A percentile compares a stretch with the other conserved stretches of the same genome.
These are phyloP conservation scores for Drechslerella dactyloides DNA, from an alignment of 2,329 filamentous ascomycete species.

Conservation along the genomic window DNA sequence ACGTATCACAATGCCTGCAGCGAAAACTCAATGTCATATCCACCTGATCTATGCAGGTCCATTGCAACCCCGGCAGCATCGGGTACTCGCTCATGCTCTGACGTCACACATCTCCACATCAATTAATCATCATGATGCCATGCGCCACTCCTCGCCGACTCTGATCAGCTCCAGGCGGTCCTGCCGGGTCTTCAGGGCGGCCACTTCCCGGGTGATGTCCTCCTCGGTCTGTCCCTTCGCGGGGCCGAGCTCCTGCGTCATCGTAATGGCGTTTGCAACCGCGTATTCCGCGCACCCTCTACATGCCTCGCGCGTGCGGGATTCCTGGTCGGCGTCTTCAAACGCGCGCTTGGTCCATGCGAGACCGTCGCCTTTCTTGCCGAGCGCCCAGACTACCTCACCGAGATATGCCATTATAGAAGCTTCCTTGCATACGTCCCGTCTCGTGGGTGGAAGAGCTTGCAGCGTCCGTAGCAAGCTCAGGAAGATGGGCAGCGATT, in stretches of 20 bases:
- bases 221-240: constrained; percentile 33
- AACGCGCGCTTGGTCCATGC: constrained; percentile 53
- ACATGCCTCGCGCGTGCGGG: constrained; percentile 50
- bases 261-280: constrained; percentile 53
- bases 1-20: constrained; percentile 2
- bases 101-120: constrained; percentile 27
- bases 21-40: background rate
- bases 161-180: constrained; percentile 30
- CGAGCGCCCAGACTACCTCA: constrained; percentile 54
- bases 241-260: constrained; percentile 50
- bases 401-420: constrained; percentile 53
- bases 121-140: constrained; percentile 3
- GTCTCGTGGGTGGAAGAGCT: constrained; percentile 24
- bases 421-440: constrained; percentile 53
- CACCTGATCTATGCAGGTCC: constrained; percentile 4
- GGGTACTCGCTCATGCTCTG: constrained; percentile 6
- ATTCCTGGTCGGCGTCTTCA: constrained; percentile 44
- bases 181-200: constrained; percentile 41
- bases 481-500: constrained; percentile 44
- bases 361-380: constrained; percentile 52
- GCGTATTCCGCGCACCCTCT: constrained; percentile 53
- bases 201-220: constrained; percentile 31
- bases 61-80: background rate
- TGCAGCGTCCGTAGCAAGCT: constrained; percentile 40
- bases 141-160: constrained; percentile 20